These are phyloP conservation scores for Asclepias syriaca DNA, from an alignment of 257 asterid genomes.

Conservation along the genomic window DNA sequence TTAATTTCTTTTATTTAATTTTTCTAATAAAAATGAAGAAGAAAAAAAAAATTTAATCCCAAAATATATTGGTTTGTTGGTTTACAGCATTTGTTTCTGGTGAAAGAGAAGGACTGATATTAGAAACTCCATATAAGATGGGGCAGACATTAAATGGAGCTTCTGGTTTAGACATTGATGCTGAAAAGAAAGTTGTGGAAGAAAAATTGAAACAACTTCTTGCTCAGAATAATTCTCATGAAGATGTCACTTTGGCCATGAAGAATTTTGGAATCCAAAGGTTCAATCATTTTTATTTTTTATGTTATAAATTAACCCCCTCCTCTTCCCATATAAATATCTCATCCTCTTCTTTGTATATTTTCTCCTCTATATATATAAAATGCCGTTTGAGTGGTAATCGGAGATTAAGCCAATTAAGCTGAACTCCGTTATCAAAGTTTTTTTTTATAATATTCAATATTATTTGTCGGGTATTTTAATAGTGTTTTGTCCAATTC, in stretches of 20 bases:
- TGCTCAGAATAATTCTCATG: constrained; percentile 17
- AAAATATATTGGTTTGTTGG: neutral
- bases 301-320: too few relatives aligned
- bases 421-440: too few relatives aligned
- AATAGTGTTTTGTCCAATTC: too few relatives aligned
- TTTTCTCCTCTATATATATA: too few relatives aligned
- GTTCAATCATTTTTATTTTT: constrained; percentile 9
- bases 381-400: too few relatives aligned
- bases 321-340: too few relatives aligned
- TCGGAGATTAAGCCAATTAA: too few relatives aligned
- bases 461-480: too few relatives aligned
- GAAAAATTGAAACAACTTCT: constrained; percentile 26
- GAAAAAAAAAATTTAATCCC: too few relatives aligned
- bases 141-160: constrained; percentile 36
- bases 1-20: neutral
- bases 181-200: constrained; percentile 28
- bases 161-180: constrained; percentile 29
- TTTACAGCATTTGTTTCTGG: constrained; percentile 41
- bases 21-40: too few relatives aligned
- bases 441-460: too few relatives aligned
- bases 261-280: constrained; percentile 39
- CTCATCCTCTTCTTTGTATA: too few relatives aligned
- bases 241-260: constrained; percentile 27
- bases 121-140: constrained; percentile 27
- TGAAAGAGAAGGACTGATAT: constrained; percentile 29